These are phyloP conservation scores for Vanrija pseudolonga DNA, from an alignment of 1,284 basidiomycete species.

Conservation along the genomic window DNA sequence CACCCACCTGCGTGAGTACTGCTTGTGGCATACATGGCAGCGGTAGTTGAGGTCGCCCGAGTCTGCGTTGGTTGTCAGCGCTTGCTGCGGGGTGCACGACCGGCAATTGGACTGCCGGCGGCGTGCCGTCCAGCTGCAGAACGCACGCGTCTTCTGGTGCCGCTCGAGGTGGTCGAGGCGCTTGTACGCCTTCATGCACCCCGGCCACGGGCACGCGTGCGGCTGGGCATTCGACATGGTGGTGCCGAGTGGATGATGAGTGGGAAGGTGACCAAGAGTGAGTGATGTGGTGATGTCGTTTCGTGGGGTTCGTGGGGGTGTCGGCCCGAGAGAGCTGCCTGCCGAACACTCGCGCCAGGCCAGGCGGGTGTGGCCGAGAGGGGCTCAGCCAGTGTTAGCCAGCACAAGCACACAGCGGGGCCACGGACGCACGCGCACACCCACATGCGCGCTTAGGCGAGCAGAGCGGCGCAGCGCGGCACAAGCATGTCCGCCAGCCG, in stretches of 20 bases:
- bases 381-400: no score
- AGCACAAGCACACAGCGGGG: no score
- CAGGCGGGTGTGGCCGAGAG: no score
- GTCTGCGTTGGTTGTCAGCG: conserved; percentile 5
- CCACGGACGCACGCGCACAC: no score
- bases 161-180: conserved; percentile 21
- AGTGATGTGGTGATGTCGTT: not conserved
- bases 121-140: not conserved
- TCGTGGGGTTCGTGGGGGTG: not conserved
- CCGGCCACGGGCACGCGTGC: conserved; percentile 18
- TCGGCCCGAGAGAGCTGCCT: no score
- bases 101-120: not conserved
- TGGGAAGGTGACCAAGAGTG: no score
- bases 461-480: no score
- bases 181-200: conserved; percentile 19
- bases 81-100: not conserved
- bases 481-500: no score
- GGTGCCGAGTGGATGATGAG: no score
- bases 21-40: conserved; percentile 16
- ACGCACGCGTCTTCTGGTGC: conserved; percentile 19
- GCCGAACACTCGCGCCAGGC: no score
- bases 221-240: not conserved
- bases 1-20: conserved; percentile 19
- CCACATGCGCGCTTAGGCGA: no score
- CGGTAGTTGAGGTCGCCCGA: conserved; percentile 17